A percentile compares a stretch with the other conserved stretches of the same genome.
phyloP scores from a whole-genome alignment of 176 grass and related monocot species.

The Bothriochloa decipiens region DNA sequence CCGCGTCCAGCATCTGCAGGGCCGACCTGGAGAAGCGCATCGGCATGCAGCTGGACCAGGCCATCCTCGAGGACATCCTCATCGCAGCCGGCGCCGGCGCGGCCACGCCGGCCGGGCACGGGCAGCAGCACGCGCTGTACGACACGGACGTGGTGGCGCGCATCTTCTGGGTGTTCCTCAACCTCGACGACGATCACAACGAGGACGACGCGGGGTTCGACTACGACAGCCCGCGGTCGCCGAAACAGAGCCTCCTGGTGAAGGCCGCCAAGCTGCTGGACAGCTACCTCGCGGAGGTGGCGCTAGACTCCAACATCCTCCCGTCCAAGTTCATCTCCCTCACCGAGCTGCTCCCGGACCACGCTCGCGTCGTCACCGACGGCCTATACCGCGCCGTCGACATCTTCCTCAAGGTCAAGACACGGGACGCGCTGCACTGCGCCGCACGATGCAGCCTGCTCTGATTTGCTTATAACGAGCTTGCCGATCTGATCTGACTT shows the following conservation, averaged over 20 bases:
- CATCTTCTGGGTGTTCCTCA: slow-evolving; percentile 80
- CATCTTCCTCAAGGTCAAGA: slow-evolving; percentile 78
- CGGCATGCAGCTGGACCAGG: slow-evolving; percentile 82
- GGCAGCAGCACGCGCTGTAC: slow-evolving; percentile 54
- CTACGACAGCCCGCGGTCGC: slow-evolving; percentile 71
- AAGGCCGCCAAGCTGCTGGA: slow-evolving; percentile 91
- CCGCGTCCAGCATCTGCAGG: slow-evolving; percentile 61
- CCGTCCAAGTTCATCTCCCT: slow-evolving; percentile 86
- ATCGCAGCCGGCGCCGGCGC: slow-evolving; percentile 45
- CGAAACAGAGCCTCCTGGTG: slow-evolving; percentile 72
- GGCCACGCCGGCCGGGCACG: not conserved
- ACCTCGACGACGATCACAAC: slow-evolving; percentile 64
- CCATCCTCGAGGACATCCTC: slow-evolving; percentile 83
- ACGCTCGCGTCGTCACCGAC: slow-evolving; percentile 86
- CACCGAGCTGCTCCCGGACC: slow-evolving; percentile 82
- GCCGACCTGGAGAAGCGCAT: slow-evolving; percentile 87
- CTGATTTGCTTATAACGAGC: no score
- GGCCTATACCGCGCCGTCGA: slow-evolving; percentile 92
- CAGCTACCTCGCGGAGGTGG: slow-evolving; percentile 94
- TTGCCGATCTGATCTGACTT: not conserved
- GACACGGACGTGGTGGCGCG: slow-evolving; percentile 79
- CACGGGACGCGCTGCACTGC: no score
- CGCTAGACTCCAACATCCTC: slow-evolving; percentile 80
- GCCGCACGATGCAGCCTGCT: no score
- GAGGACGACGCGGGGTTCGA: slow-evolving; percentile 57